These are phyloP conservation scores for Linum usitatissimum DNA, from an alignment of 345 rosid genomes.

Conservation along the genomic window DNA sequence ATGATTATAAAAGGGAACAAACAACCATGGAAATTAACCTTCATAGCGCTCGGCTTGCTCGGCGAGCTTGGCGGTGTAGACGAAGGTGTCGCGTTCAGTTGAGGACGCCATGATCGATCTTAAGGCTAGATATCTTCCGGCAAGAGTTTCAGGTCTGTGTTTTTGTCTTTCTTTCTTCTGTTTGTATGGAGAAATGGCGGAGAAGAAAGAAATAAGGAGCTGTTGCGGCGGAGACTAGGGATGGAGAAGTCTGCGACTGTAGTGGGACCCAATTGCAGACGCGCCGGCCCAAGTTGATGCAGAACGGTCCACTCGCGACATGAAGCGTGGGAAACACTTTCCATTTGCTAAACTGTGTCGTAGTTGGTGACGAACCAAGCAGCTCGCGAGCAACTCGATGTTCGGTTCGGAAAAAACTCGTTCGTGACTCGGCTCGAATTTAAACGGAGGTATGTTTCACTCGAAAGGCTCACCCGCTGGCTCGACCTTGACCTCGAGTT, in stretches of 20 bases:
- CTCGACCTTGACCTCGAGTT: too few relatives aligned
- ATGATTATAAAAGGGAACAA: too few relatives aligned
- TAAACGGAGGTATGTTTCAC: too few relatives aligned
- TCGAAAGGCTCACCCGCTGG: too few relatives aligned
- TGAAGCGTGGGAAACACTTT: neutral
- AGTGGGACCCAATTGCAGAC: too few relatives aligned
- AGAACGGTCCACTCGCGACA: neutral
- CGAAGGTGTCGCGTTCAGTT: conserved; percentile 33
- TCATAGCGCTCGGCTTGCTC: conserved; percentile 56
- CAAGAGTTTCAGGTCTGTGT: neutral
- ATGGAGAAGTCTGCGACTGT: neutral
- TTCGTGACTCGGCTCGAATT: too few relatives aligned
- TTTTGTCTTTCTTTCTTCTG: neutral
- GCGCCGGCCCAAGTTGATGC: neutral
- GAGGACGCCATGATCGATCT: conserved; percentile 24
- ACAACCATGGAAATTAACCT: conserved; percentile 13
- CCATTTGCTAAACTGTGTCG: neutral
- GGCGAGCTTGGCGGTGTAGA: conserved; percentile 47
- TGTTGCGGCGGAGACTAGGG: neutral
- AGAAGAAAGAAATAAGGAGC: conserved; percentile 1
- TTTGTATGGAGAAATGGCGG: neutral
- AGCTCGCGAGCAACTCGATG: too few relatives aligned
- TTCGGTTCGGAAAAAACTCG: too few relatives aligned
- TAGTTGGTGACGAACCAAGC: too few relatives aligned
- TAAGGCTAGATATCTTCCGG: neutral